Conservation (phyloP, 768 basidiomycete genomes). For the Cystobasidium ongulense region DNA sequence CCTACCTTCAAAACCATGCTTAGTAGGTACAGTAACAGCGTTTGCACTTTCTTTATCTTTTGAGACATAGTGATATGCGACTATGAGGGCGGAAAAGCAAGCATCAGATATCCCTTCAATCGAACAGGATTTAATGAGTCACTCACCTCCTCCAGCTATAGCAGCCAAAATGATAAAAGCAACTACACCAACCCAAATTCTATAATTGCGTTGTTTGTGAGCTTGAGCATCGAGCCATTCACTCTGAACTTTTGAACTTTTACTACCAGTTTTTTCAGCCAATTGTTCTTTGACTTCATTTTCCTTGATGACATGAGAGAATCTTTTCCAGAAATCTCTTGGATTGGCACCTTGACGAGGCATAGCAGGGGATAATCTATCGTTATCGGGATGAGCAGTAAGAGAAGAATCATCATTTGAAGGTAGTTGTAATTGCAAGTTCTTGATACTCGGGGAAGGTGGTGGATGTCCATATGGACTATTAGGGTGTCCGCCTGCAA, state of each 20-base stretch:
- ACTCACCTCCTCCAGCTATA: conserved; percentile 23
- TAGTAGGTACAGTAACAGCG: background rate
- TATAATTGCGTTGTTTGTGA: background rate
- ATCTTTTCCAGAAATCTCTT: conserved; percentile 24
- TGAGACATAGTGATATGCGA: conserved; percentile 10
- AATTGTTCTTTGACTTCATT: conserved; percentile 5
- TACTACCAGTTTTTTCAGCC: conserved; percentile 18
- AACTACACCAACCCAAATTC: conserved; percentile 15
- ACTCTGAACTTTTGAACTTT: conserved; percentile 10
- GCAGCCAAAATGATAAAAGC: conserved; percentile 21
- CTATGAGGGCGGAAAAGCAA: background rate
- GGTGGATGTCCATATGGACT: conserved; percentile 5
- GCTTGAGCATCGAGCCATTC: conserved; percentile 7
- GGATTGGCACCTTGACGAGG: conserved; percentile 1
- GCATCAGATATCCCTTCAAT: background rate
- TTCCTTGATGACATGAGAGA: conserved; percentile 18
- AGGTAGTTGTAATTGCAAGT: conserved; percentile 5
- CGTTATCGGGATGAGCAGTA: conserved; percentile 18
- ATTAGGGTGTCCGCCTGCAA: background rate
- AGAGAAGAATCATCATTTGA: background rate
- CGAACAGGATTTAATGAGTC: background rate
- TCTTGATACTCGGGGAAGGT: conserved; percentile 16
- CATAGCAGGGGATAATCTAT: conserved; percentile 19
- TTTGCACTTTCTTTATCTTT: background rate
- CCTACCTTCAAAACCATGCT: conserved; percentile 10